Evolutionary conservation across 2,329 filamentous ascomycete species (phyloP), one percentile per base, ranked within the genome.

Genomic region (Fusarium sacchari): DNA sequence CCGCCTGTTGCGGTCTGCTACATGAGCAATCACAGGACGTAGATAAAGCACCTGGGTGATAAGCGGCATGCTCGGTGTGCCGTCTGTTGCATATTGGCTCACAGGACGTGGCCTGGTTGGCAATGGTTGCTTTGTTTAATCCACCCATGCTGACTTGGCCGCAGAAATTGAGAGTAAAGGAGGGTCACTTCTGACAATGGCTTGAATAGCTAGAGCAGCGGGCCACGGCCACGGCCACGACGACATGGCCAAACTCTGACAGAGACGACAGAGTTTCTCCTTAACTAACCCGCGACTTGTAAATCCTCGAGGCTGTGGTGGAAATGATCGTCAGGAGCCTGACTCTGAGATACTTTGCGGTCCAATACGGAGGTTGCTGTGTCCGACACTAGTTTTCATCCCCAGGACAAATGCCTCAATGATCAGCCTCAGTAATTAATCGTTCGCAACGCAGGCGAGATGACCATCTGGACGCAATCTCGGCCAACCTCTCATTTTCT

Each of bases 91-190:
- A 78, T 76, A 64, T 57, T 37, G 60, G 75, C 68, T 71, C 66
- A 71, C 69, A 68, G 52, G 59, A 67, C 40, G 62, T 59, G 42
- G 34, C 57, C 63, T 78, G 72, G 75, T 78, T 78, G 76, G 76
- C 26, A 69, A 76, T 71, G 61, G 49, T 56, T 62, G 52, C 64
- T 64, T 67, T 65, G 56, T 67, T 67, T 70, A 67, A 75, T 76
- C 75, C 75, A 78, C 72, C 76, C 68, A 39, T 57, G 69, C 68
- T 75, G 76, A 76, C 73, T 67, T 77, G 76, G 76, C 69, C 64
- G 62, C 60, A 62, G 63, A 46, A 67, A 59, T 66, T 69, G 67
- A 50, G 64, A 60, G 67, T 49, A 46, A 40, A 60, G 69, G 56
- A 57, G 64, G 71, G 67, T 70, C 67, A 76, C 62, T 73, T 63